phyloP scores from a whole-genome alignment of 371 early-diverging fungal genomes.

The Mucor velutinosus region DNA sequence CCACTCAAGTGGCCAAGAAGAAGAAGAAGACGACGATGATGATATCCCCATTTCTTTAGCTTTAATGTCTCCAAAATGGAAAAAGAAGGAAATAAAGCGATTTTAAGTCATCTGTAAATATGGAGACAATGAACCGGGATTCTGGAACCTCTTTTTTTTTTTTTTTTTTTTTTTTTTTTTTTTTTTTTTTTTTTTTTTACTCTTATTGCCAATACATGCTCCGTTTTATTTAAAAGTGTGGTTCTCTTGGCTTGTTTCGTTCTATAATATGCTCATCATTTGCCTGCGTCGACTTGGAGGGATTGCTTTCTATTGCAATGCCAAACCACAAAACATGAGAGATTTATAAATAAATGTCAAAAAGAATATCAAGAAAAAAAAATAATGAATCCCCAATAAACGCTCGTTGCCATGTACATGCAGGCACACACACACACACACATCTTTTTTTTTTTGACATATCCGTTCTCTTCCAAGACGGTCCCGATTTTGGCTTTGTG shows the following conservation, averaged over 20 bases:
- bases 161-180: too few relatives aligned
- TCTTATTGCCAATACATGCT: background rate
- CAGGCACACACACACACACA: background rate
- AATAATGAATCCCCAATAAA: background rate
- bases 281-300: background rate
- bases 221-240: background rate
- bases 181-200: too few relatives aligned
- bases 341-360: background rate
- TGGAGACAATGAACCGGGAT: background rate
- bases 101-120: background rate
- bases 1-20: background rate
- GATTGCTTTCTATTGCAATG: background rate
- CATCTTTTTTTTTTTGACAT: background rate
- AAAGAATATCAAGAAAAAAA: background rate
- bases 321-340: background rate
- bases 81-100: slow-evolving; percentile 5
- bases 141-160: background rate
- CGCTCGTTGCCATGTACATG: background rate
- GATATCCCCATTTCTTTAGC: slow-evolving; percentile 26
- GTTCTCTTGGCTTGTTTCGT: too few relatives aligned
- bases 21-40: slow-evolving; percentile 13
- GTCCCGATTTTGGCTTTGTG: background rate
- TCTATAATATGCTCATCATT: background rate
- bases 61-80: slow-evolving; percentile 9
- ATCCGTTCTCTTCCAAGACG: background rate